Evolutionary conservation across 495 filamentous ascomycete species (phyloP), one percentile per base, ranked within the genome.

Genomic region (Cladorrhinum samala): DNA sequence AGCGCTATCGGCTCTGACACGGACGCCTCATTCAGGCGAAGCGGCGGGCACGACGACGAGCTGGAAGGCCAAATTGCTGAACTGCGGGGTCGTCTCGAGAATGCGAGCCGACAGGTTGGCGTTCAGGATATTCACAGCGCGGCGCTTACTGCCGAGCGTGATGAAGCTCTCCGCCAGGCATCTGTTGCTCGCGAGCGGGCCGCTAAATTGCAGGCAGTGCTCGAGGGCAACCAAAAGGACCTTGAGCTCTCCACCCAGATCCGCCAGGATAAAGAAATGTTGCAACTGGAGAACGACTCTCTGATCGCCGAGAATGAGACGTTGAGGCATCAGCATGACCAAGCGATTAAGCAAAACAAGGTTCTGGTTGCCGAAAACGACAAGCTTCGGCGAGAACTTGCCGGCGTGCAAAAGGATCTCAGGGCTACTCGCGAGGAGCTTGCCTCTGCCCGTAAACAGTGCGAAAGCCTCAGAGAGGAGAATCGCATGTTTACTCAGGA

Each of bases 1-100:
- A 74, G 71, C 52, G 71, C 73, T 17, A 65, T 76, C 55, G 72
- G 74, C 13, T 74, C 74, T 2, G 73, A 77, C 47, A 71, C 68
- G 11, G 73, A 75, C 21, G 63, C 61, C 33, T 72, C 71, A 0
- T 67, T 71, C 13, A 62, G 68, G 41, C 68, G 71, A 16, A 62
- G 66, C 2, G 63, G 52, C 16, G 52, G 55, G 0, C 57, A 72
- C 30, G 67, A 70, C 19, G 56, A 58, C 8, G 64, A 72, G 13
- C 56, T 76, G n/a, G 72, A 73, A 53, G 69, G 67, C 2, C 66
- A 77, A 50, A 56, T 77, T 38, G 67, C 62, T 17, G 60, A 70
- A 40, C 59, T 76, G 18, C 67, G 71, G 46, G 43, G 57, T 19
- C 71, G 70, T 11, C 64, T 77, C 1, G 73, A 75, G 24, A 71